Percentiles rank a stretch among this genome's conserved stretches.
Evolutionary conservation across 495 filamentous ascomycete genomes (phyloP).

Genomic region (Trichoderma gamsii): DNA sequence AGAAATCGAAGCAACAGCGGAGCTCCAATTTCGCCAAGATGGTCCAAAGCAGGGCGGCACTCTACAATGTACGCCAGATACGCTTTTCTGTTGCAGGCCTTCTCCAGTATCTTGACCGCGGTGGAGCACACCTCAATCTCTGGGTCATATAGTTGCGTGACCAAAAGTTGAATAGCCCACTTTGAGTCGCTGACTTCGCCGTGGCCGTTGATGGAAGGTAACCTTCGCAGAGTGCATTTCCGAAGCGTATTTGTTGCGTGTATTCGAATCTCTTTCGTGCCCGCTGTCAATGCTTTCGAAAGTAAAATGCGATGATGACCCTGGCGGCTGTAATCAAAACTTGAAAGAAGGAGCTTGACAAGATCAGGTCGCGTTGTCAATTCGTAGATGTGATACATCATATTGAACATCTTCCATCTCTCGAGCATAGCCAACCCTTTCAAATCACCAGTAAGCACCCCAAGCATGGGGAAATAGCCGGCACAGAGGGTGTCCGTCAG

Average conservation of each 20-base stretch:
- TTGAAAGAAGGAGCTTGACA: conserved; percentile 75
- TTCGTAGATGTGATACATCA: conserved; percentile 98
- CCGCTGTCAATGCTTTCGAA: conserved; percentile 85
- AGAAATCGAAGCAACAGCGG: conserved; percentile 88
- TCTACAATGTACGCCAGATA: conserved; percentile 93
- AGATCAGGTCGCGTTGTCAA: conserved; percentile 83
- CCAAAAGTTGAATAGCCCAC: conserved; percentile 92
- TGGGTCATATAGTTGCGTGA: conserved; percentile 96
- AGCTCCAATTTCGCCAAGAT: conserved; percentile 94
- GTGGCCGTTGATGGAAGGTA: not conserved
- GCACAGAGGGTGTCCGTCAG: conserved; percentile 78
- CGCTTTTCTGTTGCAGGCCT: conserved; percentile 86
- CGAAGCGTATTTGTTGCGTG: conserved; percentile 76
- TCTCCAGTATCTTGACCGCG: conserved; percentile 93
- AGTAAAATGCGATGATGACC: conserved; percentile 88
- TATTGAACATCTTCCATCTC: conserved; percentile 94
- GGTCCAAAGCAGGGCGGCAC: conserved; percentile 91
- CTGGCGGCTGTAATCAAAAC: conserved; percentile 81
- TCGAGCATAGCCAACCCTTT: conserved; percentile 87
- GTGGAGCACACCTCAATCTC: conserved; percentile 94
- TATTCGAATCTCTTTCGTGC: conserved; percentile 85
- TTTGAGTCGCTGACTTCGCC: conserved; percentile 51
- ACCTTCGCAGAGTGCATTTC: conserved; percentile 63
- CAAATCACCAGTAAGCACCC: conserved; percentile 71
- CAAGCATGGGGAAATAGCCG: conserved; percentile 91